phyloP scores from a whole-genome alignment of 179 eudicot genomes.

The Gypsophila paniculata region DNA sequence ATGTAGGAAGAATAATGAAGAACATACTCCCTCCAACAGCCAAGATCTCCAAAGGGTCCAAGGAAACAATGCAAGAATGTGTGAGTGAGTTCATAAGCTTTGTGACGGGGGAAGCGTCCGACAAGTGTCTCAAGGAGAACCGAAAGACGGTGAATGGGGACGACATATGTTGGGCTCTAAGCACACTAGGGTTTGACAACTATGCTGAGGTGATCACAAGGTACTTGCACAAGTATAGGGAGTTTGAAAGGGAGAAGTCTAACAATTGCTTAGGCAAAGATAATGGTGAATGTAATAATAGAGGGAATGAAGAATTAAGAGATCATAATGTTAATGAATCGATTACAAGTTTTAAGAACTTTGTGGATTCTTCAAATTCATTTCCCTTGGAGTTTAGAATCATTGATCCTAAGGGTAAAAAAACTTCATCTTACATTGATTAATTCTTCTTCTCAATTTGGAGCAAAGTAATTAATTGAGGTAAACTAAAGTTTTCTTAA shows the following conservation, averaged over 20 bases:
- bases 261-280: slow-evolving; percentile 21
- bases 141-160: slow-evolving; percentile 42
- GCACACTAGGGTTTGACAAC: slow-evolving; percentile 39
- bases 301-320: slow-evolving; percentile 20
- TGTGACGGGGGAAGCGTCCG: slow-evolving; percentile 38
- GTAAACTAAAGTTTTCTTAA: background rate
- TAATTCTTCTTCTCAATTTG: slow-evolving; percentile 17
- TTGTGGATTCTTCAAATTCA: background rate
- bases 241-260: slow-evolving; percentile 30
- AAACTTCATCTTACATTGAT: slow-evolving; percentile 11
- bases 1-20: slow-evolving; percentile 37
- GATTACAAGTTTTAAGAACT: background rate
- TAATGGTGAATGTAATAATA: background rate
- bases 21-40: slow-evolving; percentile 29
- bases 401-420: slow-evolving; percentile 32
- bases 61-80: slow-evolving; percentile 44
- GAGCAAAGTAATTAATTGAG: slow-evolving; percentile 10
- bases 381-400: slow-evolving; percentile 28
- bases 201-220: slow-evolving; percentile 31
- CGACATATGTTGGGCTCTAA: slow-evolving; percentile 40
- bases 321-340: background rate
- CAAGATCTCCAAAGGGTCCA: slow-evolving; percentile 40
- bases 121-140: slow-evolving; percentile 44
- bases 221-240: slow-evolving; percentile 31
- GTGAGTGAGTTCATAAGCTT: slow-evolving; percentile 41